These are phyloP conservation scores for Croton setiger DNA, from an alignment of 441 rosid genomes.

Conservation along the genomic window DNA sequence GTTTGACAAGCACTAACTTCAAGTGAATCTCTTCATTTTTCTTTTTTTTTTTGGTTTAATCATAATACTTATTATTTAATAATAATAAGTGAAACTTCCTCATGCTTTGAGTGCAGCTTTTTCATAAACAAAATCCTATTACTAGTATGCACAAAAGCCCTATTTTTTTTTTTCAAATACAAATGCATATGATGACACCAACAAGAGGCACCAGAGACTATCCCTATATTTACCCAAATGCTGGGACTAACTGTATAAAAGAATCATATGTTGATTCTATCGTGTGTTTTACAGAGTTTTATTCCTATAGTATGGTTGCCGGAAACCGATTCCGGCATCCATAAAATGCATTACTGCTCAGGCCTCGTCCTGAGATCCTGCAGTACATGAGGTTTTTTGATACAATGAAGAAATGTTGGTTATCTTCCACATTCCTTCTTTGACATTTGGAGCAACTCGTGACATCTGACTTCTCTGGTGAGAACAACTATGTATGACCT, in stretches of 20 bases:
- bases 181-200: conserved; percentile 41
- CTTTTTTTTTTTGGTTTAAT: neutral
- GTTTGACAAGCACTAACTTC: no score
- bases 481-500: conserved; percentile 69
- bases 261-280: conserved; percentile 81
- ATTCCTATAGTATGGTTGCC: conserved; percentile 37
- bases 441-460: conserved; percentile 44
- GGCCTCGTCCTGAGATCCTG: conserved; percentile 41
- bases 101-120: conserved; percentile 53
- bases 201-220: conserved; percentile 49
- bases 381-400: conserved; percentile 32
- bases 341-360: conserved; percentile 38
- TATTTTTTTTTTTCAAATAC: conserved; percentile 35
- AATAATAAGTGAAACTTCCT: conserved; percentile 15
- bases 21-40: neutral
- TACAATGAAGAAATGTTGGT: conserved; percentile 41
- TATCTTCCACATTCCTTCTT: conserved; percentile 47
- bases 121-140: conserved; percentile 31
- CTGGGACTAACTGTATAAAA: conserved; percentile 49
- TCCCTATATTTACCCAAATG: conserved; percentile 47
- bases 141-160: conserved; percentile 44
- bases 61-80: neutral
- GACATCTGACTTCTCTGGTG: conserved; percentile 65
- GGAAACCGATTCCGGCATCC: conserved; percentile 49
- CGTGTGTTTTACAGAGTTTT: conserved; percentile 25